These are phyloP conservation scores for Grosmannia clavigera DNA, from an alignment of 2,329 filamentous ascomycete species.

Conservation along the genomic window DNA sequence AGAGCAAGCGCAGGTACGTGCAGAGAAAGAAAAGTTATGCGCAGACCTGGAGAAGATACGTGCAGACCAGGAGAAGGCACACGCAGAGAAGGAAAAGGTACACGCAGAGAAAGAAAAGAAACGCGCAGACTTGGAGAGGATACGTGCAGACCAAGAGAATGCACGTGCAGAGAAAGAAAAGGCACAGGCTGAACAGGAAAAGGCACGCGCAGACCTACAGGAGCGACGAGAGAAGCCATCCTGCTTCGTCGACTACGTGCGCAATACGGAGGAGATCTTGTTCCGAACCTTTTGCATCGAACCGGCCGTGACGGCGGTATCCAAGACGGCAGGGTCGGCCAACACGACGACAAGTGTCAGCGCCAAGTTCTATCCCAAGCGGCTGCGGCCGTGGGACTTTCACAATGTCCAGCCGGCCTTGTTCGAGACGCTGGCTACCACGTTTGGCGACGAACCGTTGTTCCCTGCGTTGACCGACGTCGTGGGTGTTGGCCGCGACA, in stretches of 20 bases:
- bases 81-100: too few relatives aligned
- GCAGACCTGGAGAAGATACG: background rate
- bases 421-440: background rate
- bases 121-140: background rate
- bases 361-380: conserved; percentile 1
- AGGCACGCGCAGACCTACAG: background rate
- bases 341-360: background rate
- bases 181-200: background rate
- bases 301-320: background rate
- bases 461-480: background rate
- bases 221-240: background rate
- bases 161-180: background rate
- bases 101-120: background rate
- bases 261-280: background rate
- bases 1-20: background rate
- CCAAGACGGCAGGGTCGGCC: background rate
- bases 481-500: background rate
- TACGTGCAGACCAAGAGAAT: background rate
- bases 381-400: conserved; percentile 2
- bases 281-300: background rate
- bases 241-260: background rate
- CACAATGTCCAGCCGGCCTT: background rate
- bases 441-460: background rate
- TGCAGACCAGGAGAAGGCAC: too few relatives aligned
- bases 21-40: background rate